phyloP scores from a whole-genome alignment of 495 filamentous ascomycete species.

The Trichoderma virens region DNA sequence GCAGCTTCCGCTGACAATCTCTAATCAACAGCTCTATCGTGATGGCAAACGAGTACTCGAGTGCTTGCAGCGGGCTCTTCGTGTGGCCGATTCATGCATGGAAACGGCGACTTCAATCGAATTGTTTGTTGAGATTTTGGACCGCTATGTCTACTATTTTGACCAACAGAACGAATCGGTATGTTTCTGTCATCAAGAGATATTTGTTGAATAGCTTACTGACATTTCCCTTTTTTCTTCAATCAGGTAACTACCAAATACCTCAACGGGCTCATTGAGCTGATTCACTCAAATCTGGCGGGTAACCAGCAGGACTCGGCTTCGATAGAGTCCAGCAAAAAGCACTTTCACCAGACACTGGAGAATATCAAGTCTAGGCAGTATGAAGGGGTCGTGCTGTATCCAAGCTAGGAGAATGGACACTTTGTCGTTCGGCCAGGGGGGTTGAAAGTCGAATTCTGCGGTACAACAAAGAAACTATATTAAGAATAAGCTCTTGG shows the following conservation, averaged over 20 bases:
- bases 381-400: conserved; percentile 82
- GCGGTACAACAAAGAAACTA: background rate
- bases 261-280: conserved; percentile 93
- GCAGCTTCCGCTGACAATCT: conserved; percentile 13
- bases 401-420: conserved; percentile 49
- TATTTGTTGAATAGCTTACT: conserved; percentile 8
- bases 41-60: conserved; percentile 96
- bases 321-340: conserved; percentile 72
- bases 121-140: conserved; percentile 95
- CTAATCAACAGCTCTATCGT: conserved; percentile 67
- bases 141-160: conserved; percentile 98
- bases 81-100: conserved; percentile 98
- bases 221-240: conserved; percentile 11
- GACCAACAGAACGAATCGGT: conserved; percentile 98
- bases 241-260: conserved; percentile 89
- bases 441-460: background rate
- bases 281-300: conserved; percentile 87
- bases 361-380: conserved; percentile 87
- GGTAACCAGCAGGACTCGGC: conserved; percentile 75
- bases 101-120: conserved; percentile 97
- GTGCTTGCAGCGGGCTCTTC: conserved; percentile 88
- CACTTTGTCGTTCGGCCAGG: background rate
- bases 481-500: background rate
- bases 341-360: conserved; percentile 88
- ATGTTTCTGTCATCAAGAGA: conserved; percentile 23